phyloP scores from a whole-genome alignment of 352 stramenopile species.

The Pseudoperonospora humuli region DNA sequence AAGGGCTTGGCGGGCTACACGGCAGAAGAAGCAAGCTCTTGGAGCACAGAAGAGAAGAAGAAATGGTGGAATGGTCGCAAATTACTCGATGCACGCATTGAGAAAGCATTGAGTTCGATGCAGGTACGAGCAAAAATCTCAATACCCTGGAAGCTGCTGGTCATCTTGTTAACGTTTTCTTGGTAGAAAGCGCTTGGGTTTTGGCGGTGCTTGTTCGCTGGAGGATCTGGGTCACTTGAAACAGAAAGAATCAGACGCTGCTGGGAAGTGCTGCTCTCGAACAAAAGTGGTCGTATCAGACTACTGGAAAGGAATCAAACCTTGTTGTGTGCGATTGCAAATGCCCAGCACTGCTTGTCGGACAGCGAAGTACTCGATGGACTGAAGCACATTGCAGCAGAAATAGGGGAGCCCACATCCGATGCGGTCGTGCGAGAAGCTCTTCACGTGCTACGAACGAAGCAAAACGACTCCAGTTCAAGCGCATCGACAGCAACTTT shows the following conservation, averaged over 20 bases:
- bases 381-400: conserved; percentile 28
- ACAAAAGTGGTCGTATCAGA: conserved; percentile 2
- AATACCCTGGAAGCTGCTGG: neutral
- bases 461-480: conserved; percentile 1
- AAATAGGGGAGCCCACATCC: conserved; percentile 19
- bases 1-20: conserved; percentile 53
- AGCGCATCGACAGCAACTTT: conserved; percentile 1
- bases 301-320: conserved; percentile 15
- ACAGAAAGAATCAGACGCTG: conserved; percentile 17
- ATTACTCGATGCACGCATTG: conserved; percentile 42
- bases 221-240: conserved; percentile 1
- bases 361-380: conserved; percentile 35
- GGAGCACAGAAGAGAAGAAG: conserved; percentile 58
- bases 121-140: conserved; percentile 32
- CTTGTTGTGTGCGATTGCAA: conserved; percentile 30
- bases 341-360: conserved; percentile 26
- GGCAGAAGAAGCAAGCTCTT: conserved; percentile 40
- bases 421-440: conserved; percentile 13
- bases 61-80: conserved; percentile 69
- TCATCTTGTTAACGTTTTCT: conserved; percentile 2
- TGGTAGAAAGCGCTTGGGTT: conserved; percentile 41
- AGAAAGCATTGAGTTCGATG: conserved; percentile 30
- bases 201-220: conserved; percentile 47
- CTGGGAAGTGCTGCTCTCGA: conserved; percentile 25
- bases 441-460: conserved; percentile 17